These are phyloP conservation scores for Suillus fuscotomentosus DNA, from an alignment of 768 basidiomycete species.

Conservation along the genomic window DNA sequence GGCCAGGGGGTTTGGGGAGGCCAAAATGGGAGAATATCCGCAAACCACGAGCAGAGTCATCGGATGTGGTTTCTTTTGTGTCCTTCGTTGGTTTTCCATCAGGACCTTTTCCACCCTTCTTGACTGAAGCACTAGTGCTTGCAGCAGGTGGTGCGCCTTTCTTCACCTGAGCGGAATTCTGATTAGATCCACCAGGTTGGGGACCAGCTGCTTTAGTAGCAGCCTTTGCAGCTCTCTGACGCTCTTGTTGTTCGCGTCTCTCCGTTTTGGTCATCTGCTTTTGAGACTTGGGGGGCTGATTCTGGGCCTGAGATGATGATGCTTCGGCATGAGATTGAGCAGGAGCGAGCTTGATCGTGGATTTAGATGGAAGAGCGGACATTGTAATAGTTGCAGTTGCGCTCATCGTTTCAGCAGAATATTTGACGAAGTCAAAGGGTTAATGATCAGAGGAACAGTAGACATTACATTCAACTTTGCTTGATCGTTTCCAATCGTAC, in stretches of 20 bases:
- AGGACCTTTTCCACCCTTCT: conserved; percentile 25
- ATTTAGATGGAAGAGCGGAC: conserved; percentile 1
- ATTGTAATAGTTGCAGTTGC: conserved; percentile 5
- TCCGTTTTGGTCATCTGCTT: conserved; percentile 81
- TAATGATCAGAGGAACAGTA: background rate
- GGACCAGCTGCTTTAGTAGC: conserved; percentile 37
- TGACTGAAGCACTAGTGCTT: conserved; percentile 15
- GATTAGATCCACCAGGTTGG: conserved; percentile 16
- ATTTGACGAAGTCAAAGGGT: background rate
- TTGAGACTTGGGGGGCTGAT: conserved; percentile 42
- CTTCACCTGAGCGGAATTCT: conserved; percentile 31
- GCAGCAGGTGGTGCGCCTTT: conserved; percentile 12
- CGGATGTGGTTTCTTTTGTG: conserved; percentile 23
- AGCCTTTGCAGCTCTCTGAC: conserved; percentile 76
- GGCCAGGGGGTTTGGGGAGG: conserved; percentile 53
- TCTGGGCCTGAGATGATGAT: conserved; percentile 8
- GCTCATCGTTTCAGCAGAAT: conserved; percentile 2
- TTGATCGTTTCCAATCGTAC: background rate
- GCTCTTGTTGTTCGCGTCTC: conserved; percentile 75
- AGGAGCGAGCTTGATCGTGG: background rate
- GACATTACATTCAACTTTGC: background rate
- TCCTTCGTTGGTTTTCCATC: conserved; percentile 22
- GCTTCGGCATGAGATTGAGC: conserved; percentile 2
- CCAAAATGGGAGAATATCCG: conserved; percentile 89
- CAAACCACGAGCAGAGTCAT: conserved; percentile 53